Base-by-base conservation (phyloP, 495 filamentous ascomycete species). In the Podospora sp. region DNA sequence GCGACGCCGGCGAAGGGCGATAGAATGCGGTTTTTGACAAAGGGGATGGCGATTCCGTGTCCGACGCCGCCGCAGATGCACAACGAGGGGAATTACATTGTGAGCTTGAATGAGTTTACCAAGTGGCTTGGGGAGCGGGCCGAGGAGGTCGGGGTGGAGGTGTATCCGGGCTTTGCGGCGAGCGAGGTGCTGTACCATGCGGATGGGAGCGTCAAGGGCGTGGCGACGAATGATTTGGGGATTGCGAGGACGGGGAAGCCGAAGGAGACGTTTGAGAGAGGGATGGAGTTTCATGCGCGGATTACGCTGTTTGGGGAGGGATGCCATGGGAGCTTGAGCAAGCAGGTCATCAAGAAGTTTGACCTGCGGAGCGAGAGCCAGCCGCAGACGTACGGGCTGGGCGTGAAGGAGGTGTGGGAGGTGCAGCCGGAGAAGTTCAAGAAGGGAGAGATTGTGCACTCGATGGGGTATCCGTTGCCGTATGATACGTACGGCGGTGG, bases 401-500 rank as follows among this genome's bases (percentile, higher is more conserved):
- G 96, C 7, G 74, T 98, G 29, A 99, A 99, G 78, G 95, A 99
- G 74, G 90, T 99, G 4, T 99, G 95, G 95, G 95, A 99, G 78
- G 86, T 99, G 20, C 85, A 90, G 73, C 94, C 96, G 0, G 92
- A 94, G 73, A 98, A 97, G 77, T 97, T 97, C 80, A 82, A 87
- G 35, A 89, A 91, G 68, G 95, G 95, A 53, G 85, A 96, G 77
- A 85, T 97, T 55, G 84, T 86, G 9, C 96, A 99, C 81, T 92
- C 93, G 4, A 88, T 99, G 90, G 95, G 95, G 16, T 98, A 96
- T 74, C 95, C 95, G 16, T 78, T 99, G 29, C 89, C 94, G 8
- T 83, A 79, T 72, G 90, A 97, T 76, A 97, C 93, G 4, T 99
- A 99, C 69, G 95, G 95, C 69, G 95, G 95, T 70, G 92, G 91